Conservation (phyloP, 768 basidiomycete genomes). For the Mycena latifolia region DNA sequence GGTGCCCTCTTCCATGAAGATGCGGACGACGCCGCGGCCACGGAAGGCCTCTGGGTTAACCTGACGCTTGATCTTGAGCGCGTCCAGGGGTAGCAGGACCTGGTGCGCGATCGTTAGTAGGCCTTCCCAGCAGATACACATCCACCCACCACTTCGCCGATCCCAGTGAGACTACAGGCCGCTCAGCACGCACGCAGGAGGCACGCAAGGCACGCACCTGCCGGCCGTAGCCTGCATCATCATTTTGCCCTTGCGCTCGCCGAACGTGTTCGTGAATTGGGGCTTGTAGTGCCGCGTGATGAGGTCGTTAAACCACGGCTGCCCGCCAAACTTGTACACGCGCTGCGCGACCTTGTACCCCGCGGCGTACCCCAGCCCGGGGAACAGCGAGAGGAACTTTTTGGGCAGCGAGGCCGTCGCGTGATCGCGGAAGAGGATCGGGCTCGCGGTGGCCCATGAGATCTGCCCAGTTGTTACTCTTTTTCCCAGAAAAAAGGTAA, state of each 20-base stretch:
- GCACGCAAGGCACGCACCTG: conserved; percentile 63
- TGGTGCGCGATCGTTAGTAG: conserved; percentile 40
- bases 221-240: conserved; percentile 96
- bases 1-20: conserved; percentile 92
- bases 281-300: conserved; percentile 86
- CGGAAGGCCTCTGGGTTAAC: conserved; percentile 99
- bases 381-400: conserved; percentile 94
- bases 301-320: conserved; percentile 97
- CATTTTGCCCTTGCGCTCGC: conserved; percentile 95
- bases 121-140: background rate
- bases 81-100: conserved; percentile 96
- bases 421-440: conserved; percentile 90
- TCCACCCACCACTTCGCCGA: conserved; percentile 91
- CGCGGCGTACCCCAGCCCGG: conserved; percentile 97
- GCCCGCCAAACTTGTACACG: conserved; percentile 98
- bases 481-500: background rate
- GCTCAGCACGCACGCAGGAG: conserved; percentile 13
- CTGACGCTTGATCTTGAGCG: conserved; percentile 98
- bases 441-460: conserved; percentile 69
- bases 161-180: conserved; percentile 73
- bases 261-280: conserved; percentile 86
- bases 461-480: conserved; percentile 55
- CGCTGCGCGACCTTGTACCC: conserved; percentile 97
- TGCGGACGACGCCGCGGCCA: conserved; percentile 89
- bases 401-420: conserved; percentile 74